phyloP scores from a whole-genome alignment of 768 basidiomycete species.

The Suillus hirtellus region DNA sequence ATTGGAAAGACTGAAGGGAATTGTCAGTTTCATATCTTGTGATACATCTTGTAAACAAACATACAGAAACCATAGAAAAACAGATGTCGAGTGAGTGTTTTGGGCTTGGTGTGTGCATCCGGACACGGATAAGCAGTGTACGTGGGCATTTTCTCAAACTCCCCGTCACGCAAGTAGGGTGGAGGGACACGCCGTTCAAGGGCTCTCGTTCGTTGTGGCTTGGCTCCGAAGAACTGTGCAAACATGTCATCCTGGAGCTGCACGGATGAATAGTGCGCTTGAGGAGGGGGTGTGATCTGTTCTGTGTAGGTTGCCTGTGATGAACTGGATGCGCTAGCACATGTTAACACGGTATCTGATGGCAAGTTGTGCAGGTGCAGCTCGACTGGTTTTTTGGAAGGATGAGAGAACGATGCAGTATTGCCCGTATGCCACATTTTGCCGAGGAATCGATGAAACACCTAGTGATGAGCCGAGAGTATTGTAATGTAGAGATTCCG shows the following conservation, averaged over 20 bases:
- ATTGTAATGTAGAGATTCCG: not conserved
- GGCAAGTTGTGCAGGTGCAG: conserved; percentile 25
- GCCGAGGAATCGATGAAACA: conserved; percentile 19
- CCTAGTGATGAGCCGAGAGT: not conserved
- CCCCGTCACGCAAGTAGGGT: conserved; percentile 45
- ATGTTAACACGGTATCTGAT: conserved; percentile 19
- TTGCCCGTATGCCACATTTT: conserved; percentile 14
- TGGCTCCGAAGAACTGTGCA: conserved; percentile 34
- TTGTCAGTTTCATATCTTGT: not conserved
- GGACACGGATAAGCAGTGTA: conserved; percentile 22
- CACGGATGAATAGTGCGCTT: conserved; percentile 24
- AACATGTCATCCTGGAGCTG: conserved; percentile 32
- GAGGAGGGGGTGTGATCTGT: conserved; percentile 21
- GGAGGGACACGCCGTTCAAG: conserved; percentile 32
- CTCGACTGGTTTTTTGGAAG: conserved; percentile 24
- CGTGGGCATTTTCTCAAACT: conserved; percentile 30
- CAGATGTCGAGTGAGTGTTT: conserved; percentile 58
- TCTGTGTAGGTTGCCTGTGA: conserved; percentile 1
- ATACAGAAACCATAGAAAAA: conserved; percentile 66
- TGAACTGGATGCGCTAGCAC: conserved; percentile 15
- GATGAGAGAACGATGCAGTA: conserved; percentile 8
- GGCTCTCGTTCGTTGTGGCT: conserved; percentile 25
- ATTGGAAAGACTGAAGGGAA: conserved; percentile 52
- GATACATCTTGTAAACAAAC: conserved; percentile 25
- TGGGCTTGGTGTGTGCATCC: conserved; percentile 41